A percentile compares a stretch with the other conserved stretches of the same genome.
phyloP scores from a whole-genome alignment of 179 eudicot genomes.

The Carnegiea gigantea region DNA sequence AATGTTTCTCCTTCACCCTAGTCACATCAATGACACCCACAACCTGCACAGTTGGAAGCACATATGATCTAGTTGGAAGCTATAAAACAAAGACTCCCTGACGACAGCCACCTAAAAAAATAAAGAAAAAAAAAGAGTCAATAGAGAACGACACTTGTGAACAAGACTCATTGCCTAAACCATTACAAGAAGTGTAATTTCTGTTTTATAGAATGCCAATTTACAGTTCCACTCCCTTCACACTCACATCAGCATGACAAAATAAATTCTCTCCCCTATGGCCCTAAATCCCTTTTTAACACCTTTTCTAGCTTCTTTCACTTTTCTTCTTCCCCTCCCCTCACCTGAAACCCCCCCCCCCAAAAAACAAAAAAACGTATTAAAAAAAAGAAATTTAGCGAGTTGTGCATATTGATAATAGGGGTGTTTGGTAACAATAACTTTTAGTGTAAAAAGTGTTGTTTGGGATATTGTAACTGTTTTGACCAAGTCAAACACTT shows the following conservation, averaged over 20 bases:
- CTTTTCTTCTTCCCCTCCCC: too few relatives aligned
- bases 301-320: too few relatives aligned
- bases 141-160: too few relatives aligned
- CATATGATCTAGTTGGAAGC: conserved; percentile 4
- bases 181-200: not conserved
- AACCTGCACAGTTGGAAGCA: conserved; percentile 49
- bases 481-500: too few relatives aligned
- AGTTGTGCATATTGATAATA: not conserved
- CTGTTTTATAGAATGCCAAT: not conserved
- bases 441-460: too few relatives aligned
- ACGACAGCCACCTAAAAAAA: conserved; percentile 4
- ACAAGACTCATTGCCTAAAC: not conserved
- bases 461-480: too few relatives aligned
- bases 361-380: too few relatives aligned
- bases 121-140: not conserved
- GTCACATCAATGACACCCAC: conserved; percentile 82
- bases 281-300: too few relatives aligned
- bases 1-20: conserved; percentile 86
- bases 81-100: conserved; percentile 5
- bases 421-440: not conserved
- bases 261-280: too few relatives aligned
- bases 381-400: too few relatives aligned
- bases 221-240: not conserved
- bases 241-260: too few relatives aligned
- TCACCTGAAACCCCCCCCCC: too few relatives aligned